Evolutionary conservation across 139 green algal species (phyloP).

Genomic region (Helicosporidium sp.): DNA sequence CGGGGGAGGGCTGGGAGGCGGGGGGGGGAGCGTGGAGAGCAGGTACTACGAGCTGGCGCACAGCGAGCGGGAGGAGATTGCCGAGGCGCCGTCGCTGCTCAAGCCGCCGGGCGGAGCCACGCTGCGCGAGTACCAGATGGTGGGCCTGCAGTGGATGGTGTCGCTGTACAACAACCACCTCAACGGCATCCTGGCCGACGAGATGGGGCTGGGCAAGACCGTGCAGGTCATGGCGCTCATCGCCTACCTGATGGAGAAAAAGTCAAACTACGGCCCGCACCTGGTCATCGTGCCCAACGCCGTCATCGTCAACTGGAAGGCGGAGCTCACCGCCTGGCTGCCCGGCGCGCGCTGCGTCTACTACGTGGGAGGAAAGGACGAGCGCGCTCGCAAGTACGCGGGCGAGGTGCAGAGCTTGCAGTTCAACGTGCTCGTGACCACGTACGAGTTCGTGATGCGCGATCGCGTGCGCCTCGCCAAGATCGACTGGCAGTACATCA

Average conservation of each 20-base stretch:
- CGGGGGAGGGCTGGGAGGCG: slow-evolving; percentile 16
- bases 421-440: slow-evolving; percentile 96
- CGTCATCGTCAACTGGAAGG: slow-evolving; percentile 93
- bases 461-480: slow-evolving; percentile 48
- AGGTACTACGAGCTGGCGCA: slow-evolving; percentile 46
- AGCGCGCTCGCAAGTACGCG: slow-evolving; percentile 45
- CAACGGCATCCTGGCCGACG: slow-evolving; percentile 93
- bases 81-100: slow-evolving; percentile 49
- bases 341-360: slow-evolving; percentile 45
- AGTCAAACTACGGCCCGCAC: slow-evolving; percentile 80
- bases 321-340: slow-evolving; percentile 78
- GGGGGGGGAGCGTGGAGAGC: slow-evolving; percentile 29
- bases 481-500: slow-evolving; percentile 86
- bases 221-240: slow-evolving; percentile 92
- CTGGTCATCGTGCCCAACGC: slow-evolving; percentile 96
- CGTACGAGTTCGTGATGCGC: slow-evolving; percentile 94
- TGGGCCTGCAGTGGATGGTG: slow-evolving; percentile 92
- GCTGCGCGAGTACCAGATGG: slow-evolving; percentile 82
- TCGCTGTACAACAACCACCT: slow-evolving; percentile 86
- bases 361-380: slow-evolving; percentile 55
- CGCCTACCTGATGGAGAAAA: slow-evolving; percentile 85
- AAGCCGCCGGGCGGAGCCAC: slow-evolving; percentile 27
- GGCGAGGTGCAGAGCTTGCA: slow-evolving; percentile 36
- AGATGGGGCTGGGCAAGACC: slow-evolving; percentile 83
- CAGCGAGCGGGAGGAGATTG: slow-evolving; percentile 35